Evolutionary conservation across 2,329 filamentous ascomycete genomes (phyloP).

Genomic region (Phoma sp.): DNA sequence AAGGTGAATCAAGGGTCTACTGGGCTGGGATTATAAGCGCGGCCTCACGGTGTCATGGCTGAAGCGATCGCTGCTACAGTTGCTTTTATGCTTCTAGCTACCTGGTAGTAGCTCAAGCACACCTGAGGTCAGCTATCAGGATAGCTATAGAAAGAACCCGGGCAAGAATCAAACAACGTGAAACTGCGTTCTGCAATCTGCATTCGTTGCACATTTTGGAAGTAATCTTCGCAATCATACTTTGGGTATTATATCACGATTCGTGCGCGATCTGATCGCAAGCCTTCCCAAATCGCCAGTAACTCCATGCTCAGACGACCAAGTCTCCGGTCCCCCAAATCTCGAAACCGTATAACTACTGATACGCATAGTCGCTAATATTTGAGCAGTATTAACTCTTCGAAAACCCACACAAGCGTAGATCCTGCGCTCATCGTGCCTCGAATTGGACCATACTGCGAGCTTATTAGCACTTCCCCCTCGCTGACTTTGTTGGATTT

Average conservation of each 20-base stretch:
- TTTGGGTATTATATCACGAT: background rate
- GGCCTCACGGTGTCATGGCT: conserved; percentile 5
- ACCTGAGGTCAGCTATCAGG: background rate
- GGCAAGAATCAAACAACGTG: conserved; percentile 9
- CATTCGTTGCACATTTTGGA: background rate
- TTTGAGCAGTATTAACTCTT: background rate
- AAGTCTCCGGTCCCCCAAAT: background rate
- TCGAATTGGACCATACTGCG: conserved; percentile 95
- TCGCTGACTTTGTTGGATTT: background rate
- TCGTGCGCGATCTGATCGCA: background rate
- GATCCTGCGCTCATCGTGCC: conserved; percentile 67
- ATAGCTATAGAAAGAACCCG: conserved; percentile 11
- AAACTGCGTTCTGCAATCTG: conserved; percentile 6
- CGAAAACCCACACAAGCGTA: background rate
- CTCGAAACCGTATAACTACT: background rate
- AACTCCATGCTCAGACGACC: conserved; percentile 13
- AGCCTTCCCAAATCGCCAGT: conserved; percentile 3
- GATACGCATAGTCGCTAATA: too few species aligned
- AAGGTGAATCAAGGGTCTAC: background rate
- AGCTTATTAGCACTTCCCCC: conserved; percentile 21
- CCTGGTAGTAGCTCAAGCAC: background rate
- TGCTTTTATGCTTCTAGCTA: background rate
- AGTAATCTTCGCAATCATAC: background rate
- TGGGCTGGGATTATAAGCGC: conserved; percentile 1
- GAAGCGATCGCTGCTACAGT: conserved; percentile 1